Conservation (phyloP, 495 filamentous ascomycete genomes). For the Xylaria scruposa region DNA sequence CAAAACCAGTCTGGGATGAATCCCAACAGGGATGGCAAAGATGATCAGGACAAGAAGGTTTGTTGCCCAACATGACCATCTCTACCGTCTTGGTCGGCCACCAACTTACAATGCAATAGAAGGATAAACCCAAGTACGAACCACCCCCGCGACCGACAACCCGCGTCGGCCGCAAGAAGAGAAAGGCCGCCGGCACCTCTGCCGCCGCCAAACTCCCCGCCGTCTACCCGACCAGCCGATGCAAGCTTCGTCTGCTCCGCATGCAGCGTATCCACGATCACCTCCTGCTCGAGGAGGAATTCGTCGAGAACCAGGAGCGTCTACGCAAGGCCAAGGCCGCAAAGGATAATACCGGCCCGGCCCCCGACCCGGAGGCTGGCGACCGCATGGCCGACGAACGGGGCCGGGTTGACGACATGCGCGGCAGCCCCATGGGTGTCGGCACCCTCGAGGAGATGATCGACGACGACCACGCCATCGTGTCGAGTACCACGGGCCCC, state of each 20-base stretch:
- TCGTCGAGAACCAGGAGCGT: conserved; percentile 97
- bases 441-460: conserved; percentile 99
- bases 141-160: conserved; percentile 96
- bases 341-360: conserved; percentile 68
- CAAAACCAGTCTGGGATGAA: conserved; percentile 90
- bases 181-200: conserved; percentile 88
- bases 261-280: conserved; percentile 99
- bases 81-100: conserved; percentile 11
- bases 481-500: conserved; percentile 94
- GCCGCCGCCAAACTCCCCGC: conserved; percentile 92
- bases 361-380: conserved; percentile 65
- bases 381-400: conserved; percentile 95
- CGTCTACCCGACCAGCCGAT: conserved; percentile 93
- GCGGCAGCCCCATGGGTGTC: conserved; percentile 97
- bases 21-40: conserved; percentile 74
- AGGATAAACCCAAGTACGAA: conserved; percentile 99
- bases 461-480: conserved; percentile 99
- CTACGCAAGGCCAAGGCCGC: conserved; percentile 86
- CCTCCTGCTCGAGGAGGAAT: conserved; percentile 95
- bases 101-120: conserved; percentile 59
- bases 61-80: conserved; percentile 29
- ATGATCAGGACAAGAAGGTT: conserved; percentile 97
- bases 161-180: conserved; percentile 97
- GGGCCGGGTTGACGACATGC: conserved; percentile 96
- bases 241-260: conserved; percentile 93